Evolutionary conservation across 2,329 filamentous ascomycete species (phyloP), one percentile per base, ranked within the genome.

Genomic region (Aspergillus sp.): DNA sequence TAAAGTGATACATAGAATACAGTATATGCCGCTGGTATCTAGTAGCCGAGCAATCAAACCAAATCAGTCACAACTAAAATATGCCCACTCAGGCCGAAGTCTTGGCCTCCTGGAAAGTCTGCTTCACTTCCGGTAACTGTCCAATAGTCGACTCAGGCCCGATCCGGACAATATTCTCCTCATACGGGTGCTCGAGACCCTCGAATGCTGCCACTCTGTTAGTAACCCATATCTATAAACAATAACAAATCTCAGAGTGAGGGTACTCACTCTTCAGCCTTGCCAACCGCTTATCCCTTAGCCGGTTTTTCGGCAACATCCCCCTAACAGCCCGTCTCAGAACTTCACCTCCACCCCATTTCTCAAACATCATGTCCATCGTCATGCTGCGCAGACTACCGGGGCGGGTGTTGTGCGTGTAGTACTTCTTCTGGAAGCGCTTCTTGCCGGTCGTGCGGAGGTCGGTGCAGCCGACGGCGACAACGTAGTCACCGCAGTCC

Each of bases 401-500:
- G 0, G 95, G 95, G 12, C 91, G 84, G 23, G 95, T 98, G 65
- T 88, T 96, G 78, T 98, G 95, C 54, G 90, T 86, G 82, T 97
- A 96, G 83, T 99, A 99, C 65, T 87, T 88, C 82, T 99, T 99
- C 80, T 96, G 91, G 78, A 86, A 88, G 74, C 87, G 90, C 81
- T 99, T 99, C 74, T 90, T 90, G 65, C 95, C 95, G 7, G 95
- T 98, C 1, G 87, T 89, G 79, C 93, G 87, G 50, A 99, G 82
- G 48, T 93, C 87, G 41, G 89, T 85, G 81, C 95, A 98, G 75
- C 92, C 88, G 39, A 91, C 91, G 52, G 95, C 93, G 1, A 99
- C 93, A 12, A 99, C 93, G 77, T 99, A 99, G 85, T 99, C 95
- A 67, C 95, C 95, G 83, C 95, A 98, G 82, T 99, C 95, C 61